Base-by-base conservation (phyloP, 1,284 basidiomycete genomes). In the Moesziomyces sp. region DNA sequence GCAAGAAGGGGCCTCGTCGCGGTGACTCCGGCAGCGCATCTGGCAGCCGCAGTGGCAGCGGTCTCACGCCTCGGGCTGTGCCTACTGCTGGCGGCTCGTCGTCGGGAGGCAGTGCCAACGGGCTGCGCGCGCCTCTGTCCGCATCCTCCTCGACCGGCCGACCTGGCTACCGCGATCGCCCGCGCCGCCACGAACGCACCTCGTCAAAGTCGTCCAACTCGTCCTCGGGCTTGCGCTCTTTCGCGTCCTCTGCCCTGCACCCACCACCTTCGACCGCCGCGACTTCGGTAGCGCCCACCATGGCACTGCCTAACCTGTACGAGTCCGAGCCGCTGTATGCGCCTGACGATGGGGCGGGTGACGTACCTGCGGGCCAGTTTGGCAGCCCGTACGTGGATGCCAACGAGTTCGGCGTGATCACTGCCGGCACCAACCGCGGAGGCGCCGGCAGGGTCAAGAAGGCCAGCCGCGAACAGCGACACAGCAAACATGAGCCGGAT, bases 141-240 rank as follows among this genome's bases (percentile, higher is more conserved):
- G 26, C 59, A 2, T 48, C 64, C 7, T 59, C 70, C 8, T 59
- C 57, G 5, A 53, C 56, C 1, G 61, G 57, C 33, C 49, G 58
- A 2, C 46, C 63, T 14, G 43, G 23, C 47, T 79, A 79, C 46
- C 69, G 77, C 46, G 77, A 79, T 26, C 52, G 57, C 30, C 76
- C 77, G n/a, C 40, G 77, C 18, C 53, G 76, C 3, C 76, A 77
- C 68, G 68, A 78, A 65, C 62, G 65, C 23, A 72, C 66, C 7
- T 45, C 51, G 8, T 65, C 58, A 23, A 61, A 58, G 30, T 65
- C 71, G 1, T 64, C 65, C 61, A 69, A 58, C 33, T 69, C 66
- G 14, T 69, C 66, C 18, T 56, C 71, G 1, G 71, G 71, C 19
- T 50, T 64, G 23, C 64, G 58, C 19, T 63, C 60, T 9, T 53